These are phyloP conservation scores for Aegilops umbellulata DNA, from an alignment of 176 grass and related monocot species.

Conservation along the genomic window DNA sequence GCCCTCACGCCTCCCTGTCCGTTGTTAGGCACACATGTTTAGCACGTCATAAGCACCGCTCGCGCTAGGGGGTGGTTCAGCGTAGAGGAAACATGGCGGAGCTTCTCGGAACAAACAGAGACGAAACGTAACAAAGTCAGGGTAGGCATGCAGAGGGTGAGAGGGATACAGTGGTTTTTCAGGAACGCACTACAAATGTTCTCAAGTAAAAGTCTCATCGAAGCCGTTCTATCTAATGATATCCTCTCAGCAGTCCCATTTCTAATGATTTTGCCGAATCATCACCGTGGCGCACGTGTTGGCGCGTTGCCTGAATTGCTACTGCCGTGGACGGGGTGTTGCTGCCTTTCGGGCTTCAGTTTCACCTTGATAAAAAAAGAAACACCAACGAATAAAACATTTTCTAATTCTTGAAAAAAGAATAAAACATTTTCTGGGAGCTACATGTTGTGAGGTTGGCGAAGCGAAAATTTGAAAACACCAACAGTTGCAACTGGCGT, in stretches of 20 bases:
- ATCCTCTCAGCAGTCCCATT: background rate
- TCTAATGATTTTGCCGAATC: constrained; percentile 1
- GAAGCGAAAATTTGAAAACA: too few relatives aligned
- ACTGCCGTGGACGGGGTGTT: too few relatives aligned
- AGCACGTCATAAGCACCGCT: background rate
- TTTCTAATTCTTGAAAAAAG: too few relatives aligned
- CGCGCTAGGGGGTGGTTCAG: too few relatives aligned
- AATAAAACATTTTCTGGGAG: too few relatives aligned
- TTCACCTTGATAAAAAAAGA: too few relatives aligned
- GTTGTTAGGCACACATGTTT: constrained; percentile 12
- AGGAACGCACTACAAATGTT: background rate
- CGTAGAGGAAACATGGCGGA: background rate
- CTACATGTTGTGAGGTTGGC: too few relatives aligned
- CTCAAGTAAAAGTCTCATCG: background rate
- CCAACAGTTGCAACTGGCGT: too few relatives aligned
- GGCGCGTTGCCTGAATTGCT: background rate
- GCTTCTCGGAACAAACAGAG: background rate
- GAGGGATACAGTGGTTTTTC: background rate
- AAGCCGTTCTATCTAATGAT: background rate
- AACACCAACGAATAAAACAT: too few relatives aligned
- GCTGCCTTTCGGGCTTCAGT: too few relatives aligned
- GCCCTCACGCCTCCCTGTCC: background rate
- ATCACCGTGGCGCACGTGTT: background rate
- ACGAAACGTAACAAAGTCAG: background rate
- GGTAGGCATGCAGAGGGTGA: background rate